phyloP scores from a whole-genome alignment of 352 stramenopile species.

The Thraustochytrium striatum region DNA sequence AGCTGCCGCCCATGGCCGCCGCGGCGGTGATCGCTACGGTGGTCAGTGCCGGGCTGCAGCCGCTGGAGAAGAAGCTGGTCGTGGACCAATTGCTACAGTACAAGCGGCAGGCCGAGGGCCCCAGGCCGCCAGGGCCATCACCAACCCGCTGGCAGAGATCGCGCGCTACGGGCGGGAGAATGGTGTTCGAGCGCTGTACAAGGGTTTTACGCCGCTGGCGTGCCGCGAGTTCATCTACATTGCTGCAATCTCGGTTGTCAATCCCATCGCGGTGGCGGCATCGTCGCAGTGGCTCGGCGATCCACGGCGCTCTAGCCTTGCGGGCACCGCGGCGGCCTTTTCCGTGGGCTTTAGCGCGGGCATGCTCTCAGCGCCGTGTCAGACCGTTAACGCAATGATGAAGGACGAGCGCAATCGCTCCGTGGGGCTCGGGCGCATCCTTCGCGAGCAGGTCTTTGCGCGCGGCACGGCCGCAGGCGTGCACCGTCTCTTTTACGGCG shows the following conservation, averaged over 20 bases:
- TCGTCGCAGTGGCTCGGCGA: neutral
- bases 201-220: neutral
- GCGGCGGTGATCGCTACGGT: neutral
- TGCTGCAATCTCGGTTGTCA: conserved; percentile 33
- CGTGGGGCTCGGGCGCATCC: neutral
- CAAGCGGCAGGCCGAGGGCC: neutral
- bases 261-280: conserved; percentile 2
- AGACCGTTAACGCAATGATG: conserved; percentile 46
- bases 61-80: conserved; percentile 9
- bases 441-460: neutral
- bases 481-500: conserved; percentile 23
- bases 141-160: conserved; percentile 7
- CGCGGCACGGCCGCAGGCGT: neutral
- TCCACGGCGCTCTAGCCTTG: neutral
- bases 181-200: conserved; percentile 23
- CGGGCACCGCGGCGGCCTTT: conserved; percentile 7
- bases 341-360: conserved; percentile 29
- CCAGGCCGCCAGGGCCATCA: neutral
- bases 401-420: conserved; percentile 40
- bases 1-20: neutral
- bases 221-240: conserved; percentile 43
- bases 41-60: conserved; percentile 15
- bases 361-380: conserved; percentile 17
- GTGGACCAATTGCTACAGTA: conserved; percentile 19
- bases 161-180: neutral